Conservation (phyloP, 2,329 filamentous ascomycete genomes). For the Xylariales sp. region DNA sequence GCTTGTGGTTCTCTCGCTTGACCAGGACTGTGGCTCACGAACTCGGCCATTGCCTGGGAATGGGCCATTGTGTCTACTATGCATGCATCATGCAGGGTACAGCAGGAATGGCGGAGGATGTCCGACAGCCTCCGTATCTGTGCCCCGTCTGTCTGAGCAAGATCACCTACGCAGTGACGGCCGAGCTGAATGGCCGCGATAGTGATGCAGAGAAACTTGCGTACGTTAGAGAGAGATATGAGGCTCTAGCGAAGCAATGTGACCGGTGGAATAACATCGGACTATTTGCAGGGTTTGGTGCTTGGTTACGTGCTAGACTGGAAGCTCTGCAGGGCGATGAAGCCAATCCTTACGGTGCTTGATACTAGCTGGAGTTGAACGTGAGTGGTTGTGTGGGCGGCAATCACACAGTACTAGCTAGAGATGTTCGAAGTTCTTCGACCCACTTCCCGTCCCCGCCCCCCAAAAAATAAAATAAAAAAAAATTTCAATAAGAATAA, state of each 20-base stretch:
- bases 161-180: slow-evolving; percentile 30
- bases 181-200: slow-evolving; percentile 12
- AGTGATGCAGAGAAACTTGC: slow-evolving; percentile 13
- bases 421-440: no score
- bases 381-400: no score
- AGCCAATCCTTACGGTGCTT: no score
- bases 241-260: slow-evolving; percentile 36
- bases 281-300: slow-evolving; percentile 40
- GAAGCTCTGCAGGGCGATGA: no score
- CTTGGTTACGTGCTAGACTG: slow-evolving; percentile 35
- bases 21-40: slow-evolving; percentile 60
- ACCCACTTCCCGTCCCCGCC: no score
- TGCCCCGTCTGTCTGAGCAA: slow-evolving; percentile 58
- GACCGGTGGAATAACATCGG: slow-evolving; percentile 30
- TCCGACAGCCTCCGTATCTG: slow-evolving; percentile 58
- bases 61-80: slow-evolving; percentile 63
- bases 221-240: slow-evolving; percentile 31
- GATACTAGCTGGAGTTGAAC: no score
- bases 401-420: no score
- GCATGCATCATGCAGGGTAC: slow-evolving; percentile 62
- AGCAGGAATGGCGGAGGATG: slow-evolving; percentile 51
- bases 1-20: slow-evolving; percentile 53
- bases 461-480: no score
- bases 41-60: slow-evolving; percentile 61
- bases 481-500: no score